Conservation (phyloP, 169 alveolate species). For the Sarcocystis neurona region DNA sequence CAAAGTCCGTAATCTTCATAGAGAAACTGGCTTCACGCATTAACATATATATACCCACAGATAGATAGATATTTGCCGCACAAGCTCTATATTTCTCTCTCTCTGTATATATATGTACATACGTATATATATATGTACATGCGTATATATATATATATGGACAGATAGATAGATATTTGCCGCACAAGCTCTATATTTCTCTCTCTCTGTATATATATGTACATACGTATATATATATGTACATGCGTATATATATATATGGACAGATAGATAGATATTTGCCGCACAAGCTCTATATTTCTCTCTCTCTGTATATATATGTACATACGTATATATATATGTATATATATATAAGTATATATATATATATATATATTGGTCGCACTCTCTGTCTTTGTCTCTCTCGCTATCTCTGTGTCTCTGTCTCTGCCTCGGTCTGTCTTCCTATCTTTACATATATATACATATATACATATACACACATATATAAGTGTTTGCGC, state of each 20-base stretch:
- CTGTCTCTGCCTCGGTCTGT: background rate
- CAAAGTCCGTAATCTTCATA: conserved; percentile 54
- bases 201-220: background rate
- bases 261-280: too few species aligned
- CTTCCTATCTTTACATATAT: background rate
- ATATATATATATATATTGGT: background rate
- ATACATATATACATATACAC: too few species aligned
- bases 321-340: too few species aligned
- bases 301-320: too few species aligned
- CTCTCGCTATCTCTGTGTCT: background rate
- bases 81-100: background rate
- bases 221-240: too few species aligned
- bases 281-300: too few species aligned
- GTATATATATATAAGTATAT: too few species aligned
- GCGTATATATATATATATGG: background rate
- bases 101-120: background rate
- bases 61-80: background rate
- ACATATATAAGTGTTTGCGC: too few species aligned
- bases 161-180: too few species aligned
- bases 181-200: too few species aligned
- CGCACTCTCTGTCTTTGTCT: background rate
- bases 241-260: too few species aligned
- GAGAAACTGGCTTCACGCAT: background rate
- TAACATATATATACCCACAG: too few species aligned
- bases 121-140: background rate